A percentile compares a stretch with the other conserved stretches of the same genome.
Evolutionary conservation across 371 early-diverging fungal species (phyloP).

Genomic region (Dinochytrium kinnereticum): DNA sequence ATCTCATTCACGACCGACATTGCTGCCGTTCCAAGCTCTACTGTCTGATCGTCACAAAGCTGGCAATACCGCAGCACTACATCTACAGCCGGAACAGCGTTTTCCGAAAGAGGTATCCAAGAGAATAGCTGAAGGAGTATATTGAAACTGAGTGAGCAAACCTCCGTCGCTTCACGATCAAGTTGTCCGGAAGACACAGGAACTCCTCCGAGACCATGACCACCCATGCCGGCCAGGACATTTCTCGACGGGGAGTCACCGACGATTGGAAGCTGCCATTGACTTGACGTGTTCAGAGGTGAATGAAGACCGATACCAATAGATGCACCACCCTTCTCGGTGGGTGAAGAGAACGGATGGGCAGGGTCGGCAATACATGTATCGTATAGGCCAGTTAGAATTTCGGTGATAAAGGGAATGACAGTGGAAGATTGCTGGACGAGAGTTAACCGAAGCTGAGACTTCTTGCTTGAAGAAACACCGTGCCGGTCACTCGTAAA

Average conservation of each 20-base stretch:
- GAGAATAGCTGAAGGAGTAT: slow-evolving; percentile 19
- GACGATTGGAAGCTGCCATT: slow-evolving; percentile 10
- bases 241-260: slow-evolving; percentile 1
- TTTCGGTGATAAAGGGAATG: slow-evolving; percentile 7
- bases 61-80: slow-evolving; percentile 5
- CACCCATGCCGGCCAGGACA: neutral
- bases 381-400: slow-evolving; percentile 1
- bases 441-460: neutral
- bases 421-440: slow-evolving; percentile 7
- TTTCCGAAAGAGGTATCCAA: neutral
- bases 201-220: neutral
- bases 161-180: neutral
- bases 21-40: slow-evolving; percentile 3
- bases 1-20: slow-evolving; percentile 19
- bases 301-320: slow-evolving; percentile 5
- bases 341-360: neutral
- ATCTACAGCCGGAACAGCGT: slow-evolving; percentile 8
- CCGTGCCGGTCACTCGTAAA: neutral
- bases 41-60: neutral
- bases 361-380: neutral
- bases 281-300: neutral
- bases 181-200: neutral
- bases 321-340: slow-evolving; percentile 3
- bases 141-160: neutral
- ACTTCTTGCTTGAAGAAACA: neutral